Evolutionary conservation across 1,139 yeast genomes (phyloP), one percentile per base, ranked within the genome.

Genomic region (Saccharomyces pastorianus): DNA sequence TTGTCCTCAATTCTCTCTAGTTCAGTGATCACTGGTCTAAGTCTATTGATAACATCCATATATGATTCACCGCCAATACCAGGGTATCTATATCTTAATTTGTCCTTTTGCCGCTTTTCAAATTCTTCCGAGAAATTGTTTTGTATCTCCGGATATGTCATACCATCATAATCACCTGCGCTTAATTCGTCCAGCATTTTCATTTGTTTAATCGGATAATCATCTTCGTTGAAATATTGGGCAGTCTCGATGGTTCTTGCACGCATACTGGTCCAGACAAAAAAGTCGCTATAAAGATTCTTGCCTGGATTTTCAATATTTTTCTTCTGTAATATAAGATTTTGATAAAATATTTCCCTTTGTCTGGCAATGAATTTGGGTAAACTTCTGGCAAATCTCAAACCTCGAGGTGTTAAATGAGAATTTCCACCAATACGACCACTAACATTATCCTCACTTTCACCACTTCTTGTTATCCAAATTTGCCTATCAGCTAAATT

Each of bases 51-150:
- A 4, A 91, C 99, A 71, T 93, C 99, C 62, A 91, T 73, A 64
- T 91, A 91, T 0, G 96, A 87, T 71, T 91, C 98, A 34, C 98
- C 98, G n/a, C 97, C 96, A 53, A 89, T 88, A 11, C 97, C 98
- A 1, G 98, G 98, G 67, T 90, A 91, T 61, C 98, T 76, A 71
- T 90, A 91, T 28, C 84, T 76, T 63, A 91, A 76, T 71, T 91
- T 91, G 69, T 88, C 85, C 49, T 77, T 76, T 61, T 88, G 73
- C 57, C 97, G 79, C 20, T 90, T 80, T 49, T 80, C 82, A 65
- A 85, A 91, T 69, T 93, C 98, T 47, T 78, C 80, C 0, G 97
- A 96, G 62, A 77, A 81, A 61, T 76, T 75, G 4, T 71, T 72
- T 67, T 85, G 86, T 60, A 91, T 89, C 64, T 89, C 93, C 51